These are phyloP conservation scores for Colletotrichum sp. DNA, from an alignment of 2,329 filamentous ascomycete species.

Conservation along the genomic window DNA sequence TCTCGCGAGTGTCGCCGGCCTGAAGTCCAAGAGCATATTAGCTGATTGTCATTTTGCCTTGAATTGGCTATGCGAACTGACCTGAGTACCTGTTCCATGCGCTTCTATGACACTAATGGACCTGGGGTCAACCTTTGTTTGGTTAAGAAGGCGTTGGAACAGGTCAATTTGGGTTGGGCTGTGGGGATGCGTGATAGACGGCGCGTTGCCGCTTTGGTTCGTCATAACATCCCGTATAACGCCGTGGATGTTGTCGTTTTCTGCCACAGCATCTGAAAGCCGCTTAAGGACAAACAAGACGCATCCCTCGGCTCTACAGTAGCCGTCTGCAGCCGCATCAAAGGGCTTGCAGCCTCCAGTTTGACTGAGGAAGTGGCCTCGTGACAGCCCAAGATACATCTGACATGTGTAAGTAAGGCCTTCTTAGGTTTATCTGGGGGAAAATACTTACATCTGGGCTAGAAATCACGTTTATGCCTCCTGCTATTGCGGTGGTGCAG, in stretches of 20 bases:
- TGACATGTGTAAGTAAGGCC: too few species aligned
- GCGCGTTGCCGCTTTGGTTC: not conserved
- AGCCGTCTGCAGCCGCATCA: not conserved
- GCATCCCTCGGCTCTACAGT: slow-evolving; percentile 27
- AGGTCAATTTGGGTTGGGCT: not conserved
- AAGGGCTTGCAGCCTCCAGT: too few species aligned
- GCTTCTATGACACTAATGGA: not conserved
- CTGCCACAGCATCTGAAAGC: not conserved
- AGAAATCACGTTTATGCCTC: too few species aligned
- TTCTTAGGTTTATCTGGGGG: too few species aligned
- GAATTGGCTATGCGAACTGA: not conserved
- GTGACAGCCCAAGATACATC: too few species aligned
- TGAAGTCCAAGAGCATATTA: not conserved
- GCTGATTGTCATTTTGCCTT: not conserved
- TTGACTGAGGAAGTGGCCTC: too few species aligned
- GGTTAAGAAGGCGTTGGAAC: not conserved
- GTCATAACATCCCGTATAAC: not conserved
- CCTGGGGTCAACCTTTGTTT: not conserved
- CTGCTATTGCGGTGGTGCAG: too few species aligned
- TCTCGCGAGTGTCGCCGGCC: not conserved
- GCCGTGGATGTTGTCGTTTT: not conserved
- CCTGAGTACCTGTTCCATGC: not conserved
- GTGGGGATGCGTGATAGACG: not conserved
- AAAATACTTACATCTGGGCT: too few species aligned
- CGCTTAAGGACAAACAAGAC: not conserved